Conservation (phyloP, 2,329 filamentous ascomycete genomes). For the Emergomyces orientalis region DNA sequence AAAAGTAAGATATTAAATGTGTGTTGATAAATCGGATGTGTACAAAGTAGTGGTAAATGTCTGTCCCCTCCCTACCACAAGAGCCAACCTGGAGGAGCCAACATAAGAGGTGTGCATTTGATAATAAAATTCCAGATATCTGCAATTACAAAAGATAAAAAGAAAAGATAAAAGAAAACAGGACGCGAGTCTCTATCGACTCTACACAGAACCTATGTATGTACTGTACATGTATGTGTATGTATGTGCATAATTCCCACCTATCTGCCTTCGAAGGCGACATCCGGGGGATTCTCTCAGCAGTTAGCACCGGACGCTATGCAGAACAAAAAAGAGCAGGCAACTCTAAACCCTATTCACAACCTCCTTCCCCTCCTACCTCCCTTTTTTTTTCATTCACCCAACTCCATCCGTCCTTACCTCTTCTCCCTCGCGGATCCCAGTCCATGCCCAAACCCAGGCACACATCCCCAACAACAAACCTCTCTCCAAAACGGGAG, state of each 20-base stretch:
- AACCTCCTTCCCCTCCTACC: background rate
- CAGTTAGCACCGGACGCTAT: background rate
- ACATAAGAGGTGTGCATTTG: background rate
- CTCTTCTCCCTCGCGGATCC: background rate
- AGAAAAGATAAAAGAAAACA: background rate
- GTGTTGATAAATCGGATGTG: background rate
- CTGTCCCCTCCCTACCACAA: too few species aligned
- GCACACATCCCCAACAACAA: slow-evolving; percentile 33
- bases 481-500: slow-evolving; percentile 34
- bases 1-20: background rate
- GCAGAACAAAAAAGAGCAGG: background rate
- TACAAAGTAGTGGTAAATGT: too few species aligned
- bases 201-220: background rate
- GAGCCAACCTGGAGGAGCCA: too few species aligned
- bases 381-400: background rate
- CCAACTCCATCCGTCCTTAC: background rate
- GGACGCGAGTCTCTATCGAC: background rate
- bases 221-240: background rate
- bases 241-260: background rate
- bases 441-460: background rate
- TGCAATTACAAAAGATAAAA: background rate
- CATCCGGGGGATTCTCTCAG: background rate
- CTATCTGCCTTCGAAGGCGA: background rate
- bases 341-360: background rate
- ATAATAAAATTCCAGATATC: background rate